Conservation (phyloP, 2,329 filamentous ascomycete species). For the Colletotrichum sansevieriae region DNA sequence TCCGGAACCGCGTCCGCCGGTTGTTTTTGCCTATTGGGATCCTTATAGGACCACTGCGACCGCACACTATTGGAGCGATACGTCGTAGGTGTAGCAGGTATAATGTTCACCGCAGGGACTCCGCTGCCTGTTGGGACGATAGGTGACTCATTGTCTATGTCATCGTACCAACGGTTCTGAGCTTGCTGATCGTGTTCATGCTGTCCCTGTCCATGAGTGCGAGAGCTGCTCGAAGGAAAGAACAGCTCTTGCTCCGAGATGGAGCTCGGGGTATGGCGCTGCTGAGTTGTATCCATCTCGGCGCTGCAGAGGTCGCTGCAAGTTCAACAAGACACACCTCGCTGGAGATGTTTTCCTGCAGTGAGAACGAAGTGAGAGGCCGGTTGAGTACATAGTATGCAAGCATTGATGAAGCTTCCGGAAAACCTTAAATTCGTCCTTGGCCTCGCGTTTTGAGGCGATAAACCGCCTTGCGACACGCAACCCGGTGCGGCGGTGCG, state of each 20-base stretch:
- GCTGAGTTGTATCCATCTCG: conserved; percentile 34
- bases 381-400: not conserved
- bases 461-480: conserved; percentile 31
- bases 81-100: conserved; percentile 37
- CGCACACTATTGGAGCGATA: conserved; percentile 38
- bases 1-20: conserved; percentile 25
- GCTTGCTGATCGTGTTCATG: conserved; percentile 25
- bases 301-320: conserved; percentile 10
- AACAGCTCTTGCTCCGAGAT: conserved; percentile 38
- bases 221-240: conserved; percentile 15
- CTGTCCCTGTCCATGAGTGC: conserved; percentile 21
- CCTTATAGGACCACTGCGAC: conserved; percentile 31
- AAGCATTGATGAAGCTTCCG: conserved; percentile 2
- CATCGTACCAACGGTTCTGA: conserved; percentile 30
- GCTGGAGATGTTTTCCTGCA: not conserved
- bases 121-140: conserved; percentile 28
- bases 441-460: conserved; percentile 16
- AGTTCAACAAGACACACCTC: not conserved
- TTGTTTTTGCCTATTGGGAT: conserved; percentile 25
- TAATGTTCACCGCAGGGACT: conserved; percentile 38
- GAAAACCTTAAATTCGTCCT: conserved; percentile 35
- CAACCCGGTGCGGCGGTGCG: conserved; percentile 25
- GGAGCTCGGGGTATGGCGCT: conserved; percentile 34
- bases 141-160: conserved; percentile 34
- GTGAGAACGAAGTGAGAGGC: not conserved